Base-by-base conservation (phyloP, 805 yeast genomes). In the Wickerhamiella alocasiicola region DNA sequence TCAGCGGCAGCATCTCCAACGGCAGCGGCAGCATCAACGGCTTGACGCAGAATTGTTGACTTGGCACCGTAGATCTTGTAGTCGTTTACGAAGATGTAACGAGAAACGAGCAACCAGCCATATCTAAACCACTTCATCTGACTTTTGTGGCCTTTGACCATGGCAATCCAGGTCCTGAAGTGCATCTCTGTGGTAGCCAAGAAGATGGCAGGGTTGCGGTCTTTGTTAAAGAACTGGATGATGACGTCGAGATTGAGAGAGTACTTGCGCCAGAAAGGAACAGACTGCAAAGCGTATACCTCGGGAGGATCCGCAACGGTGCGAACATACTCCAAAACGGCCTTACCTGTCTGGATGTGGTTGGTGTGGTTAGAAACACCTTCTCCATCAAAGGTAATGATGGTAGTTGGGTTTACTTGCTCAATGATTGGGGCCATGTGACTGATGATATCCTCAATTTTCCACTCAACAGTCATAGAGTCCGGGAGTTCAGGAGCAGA, bases 51-150 rank as follows among this genome's bases (percentile, higher is more conserved):
- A 23, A 23, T 7, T 23, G 26, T 7, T 7, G 26, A 23, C 26
- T 21, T n/a, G n/a, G n/a, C n/a, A n/a, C 36, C 26, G 9, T 20
- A 32, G 18, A 32, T 26, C 9, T 32, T 19, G 30, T 57, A 47
- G 38, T 81, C 85, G 59, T 88, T 87, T 39, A 72, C 71, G 31
- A 77, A 75, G 66, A 82, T 72, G 60, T 84, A 88, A 46, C 87
- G 67, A 45, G 94, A 79, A 41, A 77, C 59, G 5, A 72, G 44
- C 55, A 91, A 65, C 95, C 96, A 91, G 1, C 84, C 78, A 64
- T 81, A 81, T 49, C 98, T 68, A 58, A 79, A 91, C 96, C 96
- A 88, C 6, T 80, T 87, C 81, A 91, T 81, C 58, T 91, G 98
- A 2, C 94, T 75, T 46, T 67, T 67, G 60, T 91, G 97, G 2